Base-by-base conservation (phyloP, 2,329 filamentous ascomycete genomes). In the Bipolaris sorokiniana region DNA sequence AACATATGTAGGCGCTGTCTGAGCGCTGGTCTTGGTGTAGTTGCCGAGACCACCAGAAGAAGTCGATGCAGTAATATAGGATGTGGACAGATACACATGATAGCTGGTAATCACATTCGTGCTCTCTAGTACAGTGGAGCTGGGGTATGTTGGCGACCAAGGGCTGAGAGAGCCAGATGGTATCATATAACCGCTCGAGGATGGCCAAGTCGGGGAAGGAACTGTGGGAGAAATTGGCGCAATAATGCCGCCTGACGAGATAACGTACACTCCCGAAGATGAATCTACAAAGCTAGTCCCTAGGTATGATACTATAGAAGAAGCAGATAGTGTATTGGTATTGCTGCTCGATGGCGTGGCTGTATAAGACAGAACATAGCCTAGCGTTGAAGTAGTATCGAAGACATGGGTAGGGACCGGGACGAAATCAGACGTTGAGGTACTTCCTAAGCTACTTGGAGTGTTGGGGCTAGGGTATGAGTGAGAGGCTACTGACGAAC, bases 81-180 rank as follows among this genome's bases (percentile, higher is more conserved):
- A 71, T 7, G 65, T 70, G 41, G 61, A 45, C 2, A 64, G 63
- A 31, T 64, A 56, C 31, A 64, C 70, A 54, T 68, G 41, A 56
- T 64, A 61, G 62, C 65, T 72, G 48, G 67, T 71, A 49, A 72
- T 59, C 23, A 57, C 59, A 60, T 61, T 66, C 51, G 67, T 70
- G 50, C 60, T 63, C 54, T 66, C 53, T 23, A 47, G 26, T 40
- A 50, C 37, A 22, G 62, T 59, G 10, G 62, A 65, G 31, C 31
- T 41, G 31, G 22, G 33, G 23, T 50, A 59, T 23, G 50, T 47
- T 44, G 65, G 55, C 7, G 48, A 28, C 15, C 48, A 44, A 3
- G 61, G 48, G 44, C 54, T 52, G n/a, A 10, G 37, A 22, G 26
- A 44, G 33, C 34, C 48, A 9, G 51, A 46, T 22, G 58, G 48